Base-by-base conservation (phyloP, 495 filamentous ascomycete species). In the Podospora pseudocomata region DNA sequence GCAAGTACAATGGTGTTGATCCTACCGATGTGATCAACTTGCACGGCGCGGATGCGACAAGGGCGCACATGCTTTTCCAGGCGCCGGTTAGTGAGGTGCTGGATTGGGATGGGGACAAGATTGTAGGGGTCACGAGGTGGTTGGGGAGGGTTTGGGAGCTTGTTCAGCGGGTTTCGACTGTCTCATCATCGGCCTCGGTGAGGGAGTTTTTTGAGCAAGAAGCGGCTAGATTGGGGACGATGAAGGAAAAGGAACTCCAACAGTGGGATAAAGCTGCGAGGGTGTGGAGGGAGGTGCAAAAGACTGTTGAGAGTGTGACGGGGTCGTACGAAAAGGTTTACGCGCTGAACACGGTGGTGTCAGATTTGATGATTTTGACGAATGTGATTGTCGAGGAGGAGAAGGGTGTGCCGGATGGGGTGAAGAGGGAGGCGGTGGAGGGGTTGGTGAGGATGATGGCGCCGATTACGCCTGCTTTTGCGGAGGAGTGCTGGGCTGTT, bases 1-100 rank as follows among this genome's bases (percentile, higher is more conserved):
- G 91, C 66, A 97, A 97, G 73, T 84, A 95, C 79, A 97, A 97
- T 74, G 93, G 93, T 34, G 91, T 96, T n/a, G 92, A 96, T 73
- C 93, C 93, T 0, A 86, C 84, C 0, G 77, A 72, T 0, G 91
- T 91, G 68, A 90, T 93, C 56, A 74, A 80, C 0, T 87, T 86
- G 66, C 90, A 94, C 68, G 92, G 93, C 20, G 91, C 92, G 0
- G 93, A 97, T 74, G 89, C 91, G 0, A 95, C 91, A 4, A 85
- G 93, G 59, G 92, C 92, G 1, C 93, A 97, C 72, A 88, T 97
- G 63, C 83, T 97, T 15, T 97, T 97, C 80, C 89, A 92, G 61
- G 93, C 92, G 0, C 92, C 93, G 0, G 89, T 94, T 9, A 87
- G 83, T 68, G 93, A 95, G 64, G 86, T 94, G 0, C 81, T 97